Percentiles rank a stretch among this genome's conserved stretches.
Evolutionary conservation across 2,329 filamentous ascomycete species (phyloP).

Genomic region (Alternaria ethzedia): DNA sequence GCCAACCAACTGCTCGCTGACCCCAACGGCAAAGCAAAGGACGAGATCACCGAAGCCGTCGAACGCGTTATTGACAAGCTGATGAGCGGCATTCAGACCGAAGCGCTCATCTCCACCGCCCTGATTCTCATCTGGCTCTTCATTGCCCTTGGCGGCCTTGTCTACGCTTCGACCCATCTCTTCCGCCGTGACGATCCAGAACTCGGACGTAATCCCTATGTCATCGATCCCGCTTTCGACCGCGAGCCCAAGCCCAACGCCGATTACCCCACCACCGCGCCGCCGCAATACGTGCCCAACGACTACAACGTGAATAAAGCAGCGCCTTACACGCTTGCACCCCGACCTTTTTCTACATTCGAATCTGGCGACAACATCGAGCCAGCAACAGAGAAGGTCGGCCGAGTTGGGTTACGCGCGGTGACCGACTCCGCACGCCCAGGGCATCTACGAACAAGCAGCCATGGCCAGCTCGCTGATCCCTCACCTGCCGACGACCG

Average conservation of each 20-base stretch:
- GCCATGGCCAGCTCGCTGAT: constrained; percentile 52
- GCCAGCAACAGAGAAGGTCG: constrained; percentile 51
- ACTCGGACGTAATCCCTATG: constrained; percentile 33
- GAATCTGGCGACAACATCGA: constrained; percentile 37
- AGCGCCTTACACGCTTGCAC: constrained; percentile 55
- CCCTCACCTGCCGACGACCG: constrained; percentile 51
- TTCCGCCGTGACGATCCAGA: constrained; percentile 59
- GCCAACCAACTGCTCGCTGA: constrained; percentile 78
- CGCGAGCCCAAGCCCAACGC: constrained; percentile 25
- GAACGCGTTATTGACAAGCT: constrained; percentile 72
- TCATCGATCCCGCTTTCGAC: constrained; percentile 37
- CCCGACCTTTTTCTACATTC: constrained; percentile 53
- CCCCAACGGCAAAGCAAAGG: constrained; percentile 73
- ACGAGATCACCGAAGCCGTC: constrained; percentile 82
- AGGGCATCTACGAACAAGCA: constrained; percentile 53
- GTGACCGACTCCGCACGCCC: constrained; percentile 53
- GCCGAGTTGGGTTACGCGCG: constrained; percentile 51
- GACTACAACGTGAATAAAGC: constrained; percentile 54
- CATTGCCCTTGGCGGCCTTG: constrained; percentile 75
- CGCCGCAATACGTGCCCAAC: constrained; percentile 49
- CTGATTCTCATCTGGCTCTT: constrained; percentile 80
- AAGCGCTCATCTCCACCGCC: constrained; percentile 78
- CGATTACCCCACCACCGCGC: constrained; percentile 44
- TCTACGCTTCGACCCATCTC: constrained; percentile 69
- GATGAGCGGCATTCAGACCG: constrained; percentile 70